Conservation (phyloP, 768 basidiomycete species). For the Hortiboletus campestris region DNA sequence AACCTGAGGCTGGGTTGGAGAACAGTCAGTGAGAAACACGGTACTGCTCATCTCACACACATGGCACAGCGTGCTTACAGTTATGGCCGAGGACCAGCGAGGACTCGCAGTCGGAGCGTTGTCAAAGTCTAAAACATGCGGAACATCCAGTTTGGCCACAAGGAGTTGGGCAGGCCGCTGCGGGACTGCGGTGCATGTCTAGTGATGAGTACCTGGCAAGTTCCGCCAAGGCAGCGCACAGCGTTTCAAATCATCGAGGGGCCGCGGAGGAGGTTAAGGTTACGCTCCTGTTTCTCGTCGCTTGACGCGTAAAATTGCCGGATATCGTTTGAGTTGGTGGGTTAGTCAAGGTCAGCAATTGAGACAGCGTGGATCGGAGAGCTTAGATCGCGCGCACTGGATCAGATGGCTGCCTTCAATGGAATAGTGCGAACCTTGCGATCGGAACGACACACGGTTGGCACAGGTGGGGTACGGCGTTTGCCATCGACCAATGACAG, state of each 20-base stretch:
- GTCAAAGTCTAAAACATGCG: not conserved
- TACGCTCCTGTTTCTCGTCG: constrained; percentile 4
- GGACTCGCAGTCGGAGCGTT: not conserved
- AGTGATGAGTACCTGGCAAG: constrained; percentile 4
- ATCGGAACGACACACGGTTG: constrained; percentile 9
- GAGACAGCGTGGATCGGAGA: constrained; percentile 11
- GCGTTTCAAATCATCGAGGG: constrained; percentile 22
- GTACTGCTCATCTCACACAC: not conserved
- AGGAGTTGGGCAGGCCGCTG: not conserved
- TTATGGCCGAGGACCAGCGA: constrained; percentile 6
- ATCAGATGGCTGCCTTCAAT: constrained; percentile 17
- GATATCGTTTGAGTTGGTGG: not conserved
- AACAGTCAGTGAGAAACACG: not conserved
- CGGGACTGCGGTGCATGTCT: not conserved
- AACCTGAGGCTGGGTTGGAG: constrained; percentile 3
- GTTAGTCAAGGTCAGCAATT: not conserved
- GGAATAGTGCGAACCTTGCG: constrained; percentile 14
- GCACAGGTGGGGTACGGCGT: constrained; percentile 20
- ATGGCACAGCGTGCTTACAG: not conserved
- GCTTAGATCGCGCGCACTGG: constrained; percentile 17
- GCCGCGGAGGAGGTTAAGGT: constrained; percentile 24
- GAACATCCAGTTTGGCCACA: not conserved
- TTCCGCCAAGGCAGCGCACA: constrained; percentile 13
- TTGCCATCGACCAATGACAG: constrained; percentile 20
- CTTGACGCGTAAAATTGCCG: constrained; percentile 4